Conservation (phyloP, 1,284 basidiomycete genomes). For the Fomitopsis schrenkii region DNA sequence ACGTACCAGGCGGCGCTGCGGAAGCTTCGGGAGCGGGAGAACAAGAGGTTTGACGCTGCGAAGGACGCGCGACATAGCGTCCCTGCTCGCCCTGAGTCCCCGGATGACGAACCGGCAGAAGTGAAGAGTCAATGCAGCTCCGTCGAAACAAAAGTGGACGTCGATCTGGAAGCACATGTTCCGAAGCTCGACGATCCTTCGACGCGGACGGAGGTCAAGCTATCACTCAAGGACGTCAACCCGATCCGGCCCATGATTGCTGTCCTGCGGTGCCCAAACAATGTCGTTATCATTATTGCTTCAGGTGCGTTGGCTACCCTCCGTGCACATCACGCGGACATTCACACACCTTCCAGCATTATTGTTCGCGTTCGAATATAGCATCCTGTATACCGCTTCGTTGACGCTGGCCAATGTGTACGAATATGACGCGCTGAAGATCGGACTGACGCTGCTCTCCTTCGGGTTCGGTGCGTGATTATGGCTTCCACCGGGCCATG, state of each 20-base stretch:
- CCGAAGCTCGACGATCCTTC: neutral
- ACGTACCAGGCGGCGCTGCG: slow-evolving; percentile 65
- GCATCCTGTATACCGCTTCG: slow-evolving; percentile 67
- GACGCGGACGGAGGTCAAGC: slow-evolving; percentile 37
- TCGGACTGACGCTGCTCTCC: slow-evolving; percentile 72
- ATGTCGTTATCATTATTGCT: slow-evolving; percentile 60
- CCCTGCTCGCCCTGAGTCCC: neutral
- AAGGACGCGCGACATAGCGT: neutral
- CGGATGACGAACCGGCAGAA: neutral
- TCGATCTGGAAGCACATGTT: slow-evolving; percentile 1
- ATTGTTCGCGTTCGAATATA: slow-evolving; percentile 69
- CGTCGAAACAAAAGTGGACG: neutral
- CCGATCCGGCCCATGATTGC: slow-evolving; percentile 57
- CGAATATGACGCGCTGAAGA: slow-evolving; percentile 62
- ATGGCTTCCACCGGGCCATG: neutral
- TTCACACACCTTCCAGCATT: slow-evolving; percentile 38
- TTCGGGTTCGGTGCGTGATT: slow-evolving; percentile 57
- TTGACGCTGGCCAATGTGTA: slow-evolving; percentile 64
- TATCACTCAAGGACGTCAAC: slow-evolving; percentile 70
- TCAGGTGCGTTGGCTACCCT: slow-evolving; percentile 49
- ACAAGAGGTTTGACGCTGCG: neutral
- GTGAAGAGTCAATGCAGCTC: slow-evolving; percentile 1
- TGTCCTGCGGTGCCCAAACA: slow-evolving; percentile 62
- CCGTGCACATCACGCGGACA: neutral
- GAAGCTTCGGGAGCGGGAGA: slow-evolving; percentile 17